phyloP scores from a whole-genome alignment of 257 asterid species.

The Ajuga chamaepitys region DNA sequence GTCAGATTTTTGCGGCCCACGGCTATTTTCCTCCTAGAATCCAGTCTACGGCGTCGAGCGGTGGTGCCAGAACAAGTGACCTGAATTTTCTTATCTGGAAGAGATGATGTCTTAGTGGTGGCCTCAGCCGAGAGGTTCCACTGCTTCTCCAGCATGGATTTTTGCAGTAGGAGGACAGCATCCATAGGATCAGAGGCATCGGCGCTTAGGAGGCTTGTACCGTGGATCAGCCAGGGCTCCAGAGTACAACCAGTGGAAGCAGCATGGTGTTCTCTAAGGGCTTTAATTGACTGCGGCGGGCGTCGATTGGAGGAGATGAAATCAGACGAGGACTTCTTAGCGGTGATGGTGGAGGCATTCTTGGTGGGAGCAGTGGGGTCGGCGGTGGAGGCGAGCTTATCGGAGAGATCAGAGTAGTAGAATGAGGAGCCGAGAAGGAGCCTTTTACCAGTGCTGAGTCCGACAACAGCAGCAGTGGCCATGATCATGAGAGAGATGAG shows the following conservation, averaged over 20 bases:
- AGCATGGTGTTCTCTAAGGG: conserved; percentile 46
- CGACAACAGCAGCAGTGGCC: conserved; percentile 76
- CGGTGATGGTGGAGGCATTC: conserved; percentile 29
- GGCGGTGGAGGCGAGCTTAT: conserved; percentile 34
- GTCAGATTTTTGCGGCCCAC: conserved; percentile 17
- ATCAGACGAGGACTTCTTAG: conserved; percentile 32
- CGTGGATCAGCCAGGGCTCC: conserved; percentile 29
- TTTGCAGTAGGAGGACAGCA: conserved; percentile 76
- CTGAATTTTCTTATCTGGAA: not conserved
- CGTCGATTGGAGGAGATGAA: conserved; percentile 29
- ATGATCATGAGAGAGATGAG: conserved; percentile 40
- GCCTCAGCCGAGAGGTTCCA: conserved; percentile 63
- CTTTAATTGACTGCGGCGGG: conserved; percentile 36
- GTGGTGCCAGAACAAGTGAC: conserved; percentile 59
- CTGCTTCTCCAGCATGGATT: conserved; percentile 88
- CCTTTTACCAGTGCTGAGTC: conserved; percentile 68
- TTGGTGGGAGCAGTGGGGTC: conserved; percentile 18
- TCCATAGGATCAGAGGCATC: conserved; percentile 38
- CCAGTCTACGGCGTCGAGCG: conserved; percentile 54
- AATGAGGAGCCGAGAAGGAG: conserved; percentile 45
- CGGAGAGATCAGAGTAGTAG: conserved; percentile 56
- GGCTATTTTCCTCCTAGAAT: conserved; percentile 32
- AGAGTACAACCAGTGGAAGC: conserved; percentile 27
- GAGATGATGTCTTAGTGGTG: not conserved
- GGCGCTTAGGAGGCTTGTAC: conserved; percentile 15